A percentile compares a stretch with the other conserved stretches of the same genome.
phyloP scores from a whole-genome alignment of 1,284 basidiomycete species.

The Volvariella volvacea region DNA sequence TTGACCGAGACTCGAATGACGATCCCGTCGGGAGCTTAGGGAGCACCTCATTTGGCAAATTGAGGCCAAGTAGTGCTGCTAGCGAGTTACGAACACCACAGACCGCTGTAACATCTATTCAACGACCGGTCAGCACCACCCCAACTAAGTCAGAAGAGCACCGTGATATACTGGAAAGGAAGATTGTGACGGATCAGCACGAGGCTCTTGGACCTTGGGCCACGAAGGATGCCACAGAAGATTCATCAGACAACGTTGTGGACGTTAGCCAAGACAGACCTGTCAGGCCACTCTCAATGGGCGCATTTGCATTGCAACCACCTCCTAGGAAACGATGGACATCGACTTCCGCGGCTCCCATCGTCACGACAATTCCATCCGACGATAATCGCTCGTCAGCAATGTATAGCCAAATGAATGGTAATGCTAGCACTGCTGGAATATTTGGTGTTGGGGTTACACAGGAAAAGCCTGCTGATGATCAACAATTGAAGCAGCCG shows the following conservation, averaged over 20 bases:
- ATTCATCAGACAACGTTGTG: not conserved
- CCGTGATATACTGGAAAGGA: conserved; percentile 28
- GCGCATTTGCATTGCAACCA: conserved; percentile 51
- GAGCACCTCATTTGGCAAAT: conserved; percentile 45
- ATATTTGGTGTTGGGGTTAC: conserved; percentile 12
- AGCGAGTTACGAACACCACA: not conserved
- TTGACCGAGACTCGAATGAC: conserved; percentile 22
- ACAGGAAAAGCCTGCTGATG: not conserved
- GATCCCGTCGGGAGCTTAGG: conserved; percentile 51
- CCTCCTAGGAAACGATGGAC: conserved; percentile 57
- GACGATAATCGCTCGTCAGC: not conserved
- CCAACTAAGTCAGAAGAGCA: not conserved
- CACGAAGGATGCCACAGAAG: conserved; percentile 11
- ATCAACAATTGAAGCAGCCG: conserved; percentile 1
- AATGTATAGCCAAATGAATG: conserved; percentile 13
- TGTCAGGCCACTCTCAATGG: conserved; percentile 27
- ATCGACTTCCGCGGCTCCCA: conserved; percentile 17
- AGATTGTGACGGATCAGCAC: conserved; percentile 41
- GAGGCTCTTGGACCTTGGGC: conserved; percentile 22
- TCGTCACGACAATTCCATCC: conserved; percentile 2
- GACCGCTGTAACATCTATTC: not conserved
- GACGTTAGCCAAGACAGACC: conserved; percentile 14
- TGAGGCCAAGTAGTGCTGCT: conserved; percentile 32
- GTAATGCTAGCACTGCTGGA: conserved; percentile 23
- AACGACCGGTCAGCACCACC: not conserved